Evolutionary conservation across 2,329 filamentous ascomycete genomes (phyloP).

Genomic region (Stagonosporopsis vannaccii): DNA sequence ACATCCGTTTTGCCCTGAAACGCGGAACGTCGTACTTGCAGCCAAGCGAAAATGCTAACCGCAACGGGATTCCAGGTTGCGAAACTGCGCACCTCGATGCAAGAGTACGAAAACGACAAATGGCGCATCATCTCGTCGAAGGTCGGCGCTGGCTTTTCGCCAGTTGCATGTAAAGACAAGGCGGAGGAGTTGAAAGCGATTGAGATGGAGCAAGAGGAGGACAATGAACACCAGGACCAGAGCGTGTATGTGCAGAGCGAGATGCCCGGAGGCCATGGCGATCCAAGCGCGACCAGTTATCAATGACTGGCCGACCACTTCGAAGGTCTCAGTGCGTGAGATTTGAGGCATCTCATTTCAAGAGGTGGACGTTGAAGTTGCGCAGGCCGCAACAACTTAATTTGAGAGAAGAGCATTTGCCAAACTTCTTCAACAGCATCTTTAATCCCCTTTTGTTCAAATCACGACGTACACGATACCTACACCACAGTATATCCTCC

Average conservation of each 20-base stretch:
- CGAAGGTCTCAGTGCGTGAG: conserved; percentile 17
- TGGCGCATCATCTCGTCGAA: conserved; percentile 93
- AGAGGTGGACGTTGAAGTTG: conserved; percentile 15
- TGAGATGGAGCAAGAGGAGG: conserved; percentile 37
- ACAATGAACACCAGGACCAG: conserved; percentile 31
- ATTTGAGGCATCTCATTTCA: not conserved
- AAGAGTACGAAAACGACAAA: conserved; percentile 89
- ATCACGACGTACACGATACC: conserved; percentile 20
- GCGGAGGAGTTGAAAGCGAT: conserved; percentile 65
- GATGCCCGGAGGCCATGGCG: conserved; percentile 40
- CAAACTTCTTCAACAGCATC: conserved; percentile 9
- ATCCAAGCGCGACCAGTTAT: conserved; percentile 38
- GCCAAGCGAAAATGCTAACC: conserved; percentile 43
- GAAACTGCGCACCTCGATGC: conserved; percentile 77
- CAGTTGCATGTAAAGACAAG: conserved; percentile 84
- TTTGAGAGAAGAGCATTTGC: conserved; percentile 10
- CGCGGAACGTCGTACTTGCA: conserved; percentile 44
- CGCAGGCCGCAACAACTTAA: conserved; percentile 11
- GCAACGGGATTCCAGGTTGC: conserved; percentile 66
- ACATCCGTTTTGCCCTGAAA: conserved; percentile 35
- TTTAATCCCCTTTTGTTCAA: conserved; percentile 18
- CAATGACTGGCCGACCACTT: conserved; percentile 46
- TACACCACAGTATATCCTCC: conserved; percentile 15
- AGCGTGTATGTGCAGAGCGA: conserved; percentile 44
- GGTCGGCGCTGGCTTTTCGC: conserved; percentile 88